Evolutionary conservation across 495 filamentous ascomycete species (phyloP).

Genomic region (Astrocystis sublimbata): DNA sequence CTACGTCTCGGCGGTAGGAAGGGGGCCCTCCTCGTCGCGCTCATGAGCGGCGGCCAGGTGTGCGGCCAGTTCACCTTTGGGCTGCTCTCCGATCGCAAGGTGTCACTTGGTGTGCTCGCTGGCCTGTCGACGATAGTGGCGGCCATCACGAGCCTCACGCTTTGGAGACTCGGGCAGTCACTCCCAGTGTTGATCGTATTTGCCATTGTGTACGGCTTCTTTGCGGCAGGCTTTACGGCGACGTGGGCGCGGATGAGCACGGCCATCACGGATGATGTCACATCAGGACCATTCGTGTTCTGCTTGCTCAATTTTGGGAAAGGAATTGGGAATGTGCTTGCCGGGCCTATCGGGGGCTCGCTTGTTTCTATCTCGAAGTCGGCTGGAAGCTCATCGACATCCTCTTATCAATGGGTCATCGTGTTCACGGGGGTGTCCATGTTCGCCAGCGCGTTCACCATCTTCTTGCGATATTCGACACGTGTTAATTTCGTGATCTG

Average conservation of each 20-base stretch:
- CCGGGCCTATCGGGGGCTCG: conserved; percentile 5
- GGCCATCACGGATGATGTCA: conserved; percentile 29
- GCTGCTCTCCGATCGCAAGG: conserved; percentile 43
- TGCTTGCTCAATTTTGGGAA: conserved; percentile 36
- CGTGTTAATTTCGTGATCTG: neutral
- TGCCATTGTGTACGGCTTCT: conserved; percentile 40
- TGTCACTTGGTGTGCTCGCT: conserved; percentile 52
- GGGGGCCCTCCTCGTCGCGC: conserved; percentile 29
- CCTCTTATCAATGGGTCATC: conserved; percentile 6
- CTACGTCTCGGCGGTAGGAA: conserved; percentile 4
- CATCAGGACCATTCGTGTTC: conserved; percentile 13
- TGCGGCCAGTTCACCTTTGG: conserved; percentile 38
- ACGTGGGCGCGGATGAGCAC: conserved; percentile 33
- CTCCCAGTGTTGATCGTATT: conserved; percentile 31
- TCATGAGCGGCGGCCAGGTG: conserved; percentile 36
- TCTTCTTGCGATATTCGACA: neutral
- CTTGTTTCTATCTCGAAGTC: conserved; percentile 3
- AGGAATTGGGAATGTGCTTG: conserved; percentile 38
- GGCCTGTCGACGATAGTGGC: conserved; percentile 39
- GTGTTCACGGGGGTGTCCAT: conserved; percentile 6
- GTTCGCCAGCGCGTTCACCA: conserved; percentile 1
- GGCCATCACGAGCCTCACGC: conserved; percentile 26
- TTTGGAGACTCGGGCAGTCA: conserved; percentile 35
- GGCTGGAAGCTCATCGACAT: neutral
- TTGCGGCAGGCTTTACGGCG: conserved; percentile 37